Evolutionary conservation across 331 rosid species (phyloP), one percentile per base, ranked within the genome.

Genomic region (Malus hybrid): DNA sequence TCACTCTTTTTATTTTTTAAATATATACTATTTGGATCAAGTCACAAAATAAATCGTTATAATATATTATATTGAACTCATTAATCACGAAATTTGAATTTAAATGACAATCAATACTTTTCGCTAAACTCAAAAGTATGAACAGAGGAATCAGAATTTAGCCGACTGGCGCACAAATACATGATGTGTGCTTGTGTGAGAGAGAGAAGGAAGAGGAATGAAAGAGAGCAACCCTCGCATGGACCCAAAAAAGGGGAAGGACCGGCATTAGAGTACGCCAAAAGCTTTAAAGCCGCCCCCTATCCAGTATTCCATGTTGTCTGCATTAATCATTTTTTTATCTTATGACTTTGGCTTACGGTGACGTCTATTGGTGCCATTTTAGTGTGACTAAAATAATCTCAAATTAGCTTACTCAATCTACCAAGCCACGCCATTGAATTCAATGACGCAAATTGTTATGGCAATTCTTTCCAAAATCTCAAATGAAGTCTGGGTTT

Each of bases 21-120:
- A 39, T 39, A 39, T 10, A 10, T 39, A 39, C 4, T 2, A 39
- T 39, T 39, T 39, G 46, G 4, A 0, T 39, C 0, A 39, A 39
- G 13, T 39, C 1, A 39, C 4, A 0, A 39, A 39, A 39, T 39
- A 39, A 39, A 39, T 39, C 1, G 0, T 39, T 4, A 39, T 9
- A 39, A 39, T 39, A 39, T 39, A 10, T 39, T 39, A 39, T 39
- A 39, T 39, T 0, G 12, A 39, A 10, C 4, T 1, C 4, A 39
- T 0, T 0, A 10, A 0, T 42, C 0, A 42, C 4, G 0, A 42
- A 42, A 42, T 42, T 42, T 42, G 13, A 42, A 42, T 42, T 42
- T 42, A 10, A 42, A 42, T 42, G 46, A 10, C 4, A 0, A 42
- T 42, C 13, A 1, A 42, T 42, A 42, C 13, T 42, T 42, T 42